These are phyloP conservation scores for Arachis hypogaea DNA, from an alignment of 306 rosid genomes.

Conservation along the genomic window DNA sequence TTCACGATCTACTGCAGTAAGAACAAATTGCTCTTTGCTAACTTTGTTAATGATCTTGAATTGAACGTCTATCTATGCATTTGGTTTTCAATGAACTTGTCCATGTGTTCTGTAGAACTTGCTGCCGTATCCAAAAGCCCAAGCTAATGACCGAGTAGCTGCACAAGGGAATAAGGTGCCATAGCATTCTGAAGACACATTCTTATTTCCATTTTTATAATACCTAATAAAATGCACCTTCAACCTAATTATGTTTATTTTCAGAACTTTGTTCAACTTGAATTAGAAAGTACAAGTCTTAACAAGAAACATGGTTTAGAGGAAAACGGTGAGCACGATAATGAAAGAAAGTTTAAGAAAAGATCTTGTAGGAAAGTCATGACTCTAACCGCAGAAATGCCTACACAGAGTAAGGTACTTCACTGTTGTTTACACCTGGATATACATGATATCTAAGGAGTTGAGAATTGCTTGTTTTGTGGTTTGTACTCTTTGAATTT, in stretches of 20 bases:
- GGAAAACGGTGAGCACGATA: neutral
- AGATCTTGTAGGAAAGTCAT: constrained; percentile 39
- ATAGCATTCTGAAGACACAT: neutral
- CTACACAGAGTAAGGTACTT: constrained; percentile 57
- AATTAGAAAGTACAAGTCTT: neutral
- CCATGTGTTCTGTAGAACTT: constrained; percentile 38
- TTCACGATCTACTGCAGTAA: constrained; percentile 24
- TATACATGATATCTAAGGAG: too few species aligned
- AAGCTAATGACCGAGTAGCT: constrained; percentile 10
- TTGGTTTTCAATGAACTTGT: neutral
- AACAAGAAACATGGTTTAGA: neutral
- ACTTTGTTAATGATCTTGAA: neutral
- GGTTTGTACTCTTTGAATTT: too few species aligned
- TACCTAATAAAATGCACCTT: neutral
- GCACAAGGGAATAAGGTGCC: constrained; percentile 5
- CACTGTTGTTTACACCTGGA: neutral
- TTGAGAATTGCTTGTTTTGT: too few species aligned
- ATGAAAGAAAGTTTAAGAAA: neutral
- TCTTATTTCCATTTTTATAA: neutral
- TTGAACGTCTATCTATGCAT: neutral
- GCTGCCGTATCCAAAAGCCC: neutral
- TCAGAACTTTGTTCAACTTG: constrained; percentile 16
- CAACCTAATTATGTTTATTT: neutral
- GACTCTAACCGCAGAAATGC: constrained; percentile 45
- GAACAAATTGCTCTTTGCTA: neutral